Evolutionary conservation across 2,329 filamentous ascomycete genomes (phyloP), one percentile per base, ranked within the genome.

Genomic region (Penicillium sp.): DNA sequence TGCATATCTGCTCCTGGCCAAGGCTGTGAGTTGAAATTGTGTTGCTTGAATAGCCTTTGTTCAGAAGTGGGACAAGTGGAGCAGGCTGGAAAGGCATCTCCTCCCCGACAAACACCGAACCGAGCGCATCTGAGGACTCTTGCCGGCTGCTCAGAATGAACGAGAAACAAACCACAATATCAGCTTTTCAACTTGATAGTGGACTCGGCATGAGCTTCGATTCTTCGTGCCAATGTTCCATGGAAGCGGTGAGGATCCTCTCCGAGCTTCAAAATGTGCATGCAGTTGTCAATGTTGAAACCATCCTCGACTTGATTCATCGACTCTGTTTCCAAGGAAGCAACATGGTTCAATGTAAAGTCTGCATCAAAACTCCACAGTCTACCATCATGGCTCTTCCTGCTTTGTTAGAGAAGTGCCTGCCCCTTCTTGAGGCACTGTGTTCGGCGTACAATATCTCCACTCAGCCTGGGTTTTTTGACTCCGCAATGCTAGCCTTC

Each of bases 341-440:
- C 46, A 49, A 44, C 0, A 65, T 71, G 27, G 35, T 70, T 9
- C 62, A 62, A 11, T 72, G 70, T 55, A 60, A 63, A 24, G 54
- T 60, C 6, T 72, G 70, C 54, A 61, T 60, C 19, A 62, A 58
- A 18, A 60, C 35, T 14, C 55, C 63, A 1, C 65, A 66, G 27
- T 60, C 66, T 3, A 62, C 67, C 11, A 58, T 70, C 14, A 74
- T 76, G 2, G 78, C 77, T 2, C 65, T 81, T 22, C 78, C 78
- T 2, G 68, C 76, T 2, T 66, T 80, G 2, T 58, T 69, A 6
- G 77, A 81, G 39, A 65, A 68, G 22, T 72, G 67, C 49, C 61
- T 72, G 6, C 62, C 64, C 2, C 60, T 72, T 4, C 65, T 70
- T 37, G 68, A 72, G 39, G 70, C 67, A 0, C 60, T 66, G 7